Base-by-base conservation (phyloP, 257 asterid genomes). In the Gentiana straminea region DNA sequence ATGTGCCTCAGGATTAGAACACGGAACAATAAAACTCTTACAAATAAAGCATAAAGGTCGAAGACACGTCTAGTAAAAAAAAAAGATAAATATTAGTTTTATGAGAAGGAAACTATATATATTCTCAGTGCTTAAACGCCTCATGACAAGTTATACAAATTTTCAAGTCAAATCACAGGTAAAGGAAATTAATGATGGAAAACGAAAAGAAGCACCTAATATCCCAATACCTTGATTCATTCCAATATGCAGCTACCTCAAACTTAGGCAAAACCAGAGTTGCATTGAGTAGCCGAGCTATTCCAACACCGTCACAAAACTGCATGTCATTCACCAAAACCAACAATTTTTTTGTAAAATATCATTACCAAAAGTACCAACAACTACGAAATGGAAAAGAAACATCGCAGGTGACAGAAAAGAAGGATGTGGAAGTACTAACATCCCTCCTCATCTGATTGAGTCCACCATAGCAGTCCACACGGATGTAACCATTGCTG, bases 361-460 rank as follows among this genome's bases (percentile, higher is more conserved):
- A 60, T 12, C 55, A 35, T 51, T 53, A 12, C 45, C 13, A 67
- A 24, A 54, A 3, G 55, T 44, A 59, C 55, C 34, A 11, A 49
- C 8, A 33, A 36, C 39, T 52, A 62, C 9, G 47, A 56, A 35
- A 37, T 15, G 38, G 39, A 7, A 49, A 35, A 33, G 37, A 39
- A 11, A 35, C 24, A 11, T 13, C 4, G 2, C 34, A 3, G 13
- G 9, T 24, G 34, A 55, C 57, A 62, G 57, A 53, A 52, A 15
- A 52, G 37, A 55, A 55, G 46, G 8, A 12, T 9, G 12, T 55
- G 62, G 10, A 37, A 70, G 61, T 34, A 80, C 95, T 80, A 63
- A 92, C 99, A 69, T 92, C 99, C 79, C 99, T 82, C 77, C 97
- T 88, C 99, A 92, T 88, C 83, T 92, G 99, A 75, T 92, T 92